Base-by-base conservation (phyloP, 139 green algal species). In the Picocystis salinarum region DNA sequence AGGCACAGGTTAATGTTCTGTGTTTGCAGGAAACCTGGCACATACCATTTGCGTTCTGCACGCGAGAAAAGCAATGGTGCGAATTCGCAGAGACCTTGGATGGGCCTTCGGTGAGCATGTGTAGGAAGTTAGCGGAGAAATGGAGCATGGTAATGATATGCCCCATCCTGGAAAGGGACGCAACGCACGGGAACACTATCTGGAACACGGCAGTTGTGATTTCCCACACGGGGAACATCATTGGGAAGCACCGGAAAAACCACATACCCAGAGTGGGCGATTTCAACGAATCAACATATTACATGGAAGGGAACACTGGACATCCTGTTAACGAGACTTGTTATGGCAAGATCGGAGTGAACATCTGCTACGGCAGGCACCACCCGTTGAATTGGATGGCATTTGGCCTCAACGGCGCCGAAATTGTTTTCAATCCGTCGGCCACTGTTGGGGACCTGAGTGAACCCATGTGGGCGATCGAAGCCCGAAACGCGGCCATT, bases 151-250 rank as follows among this genome's bases (percentile, higher is more conserved):
- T 94, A 24, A 77, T 96, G 33, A 46, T 96, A 17, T 76, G 50
- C 51, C 74, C 85, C 17, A 94, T 96, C 36, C 65, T 96, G 29
- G 81, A 93, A 66, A 59, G 78, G 5, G 81, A 91, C 55, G 49
- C 46, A 1, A 53, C 57, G 4, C 87, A 96, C 54, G 67, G 67
- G 11, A 75, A 70, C 26, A 83, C 69, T 1, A 70, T 96, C 6
- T 96, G 86, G 87, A 96, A 96, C 76, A 96, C 86, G 0, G 87
- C 87, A 10, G 84, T 94, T 10, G 79, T 96, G n/a, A 71, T 96
- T 0, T 78, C 75, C 31, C 69, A 90, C 65, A 78, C 76, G 33
- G 86, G 82, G 40, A 81, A 76, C 46, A 60, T 93, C 25, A 76
- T 94, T 20, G 83, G 83, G 31, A 86, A 83, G 63, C 17, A 48